These are phyloP conservation scores for Fraxinus angustifolia DNA, from an alignment of 305 asterid species.

Conservation along the genomic window DNA sequence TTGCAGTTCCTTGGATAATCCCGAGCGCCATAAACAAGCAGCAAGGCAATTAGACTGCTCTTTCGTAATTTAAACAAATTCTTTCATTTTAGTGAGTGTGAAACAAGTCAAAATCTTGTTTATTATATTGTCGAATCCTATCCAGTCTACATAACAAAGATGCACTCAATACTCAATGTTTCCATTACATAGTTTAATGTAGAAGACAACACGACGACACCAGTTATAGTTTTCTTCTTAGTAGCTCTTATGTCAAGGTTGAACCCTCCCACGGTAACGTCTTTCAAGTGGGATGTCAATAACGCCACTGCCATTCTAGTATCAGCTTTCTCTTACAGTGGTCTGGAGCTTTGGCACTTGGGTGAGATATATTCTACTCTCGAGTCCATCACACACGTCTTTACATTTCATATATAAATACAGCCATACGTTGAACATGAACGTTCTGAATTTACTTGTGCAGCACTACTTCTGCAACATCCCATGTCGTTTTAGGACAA, in stretches of 20 bases:
- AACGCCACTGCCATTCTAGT: constrained; percentile 47
- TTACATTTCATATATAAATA: not conserved
- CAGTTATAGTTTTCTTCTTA: constrained; percentile 49
- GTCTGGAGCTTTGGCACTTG: constrained; percentile 91
- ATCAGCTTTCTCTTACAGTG: constrained; percentile 84
- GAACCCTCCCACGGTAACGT: constrained; percentile 69
- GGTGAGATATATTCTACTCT: constrained; percentile 34
- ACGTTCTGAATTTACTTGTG: not conserved
- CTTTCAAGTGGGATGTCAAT: constrained; percentile 55
- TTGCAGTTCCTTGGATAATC: constrained; percentile 73
- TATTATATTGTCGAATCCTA: not conserved
- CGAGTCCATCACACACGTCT: not conserved
- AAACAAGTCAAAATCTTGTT: too few species aligned
- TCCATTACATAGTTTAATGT: constrained; percentile 57
- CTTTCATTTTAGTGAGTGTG: not conserved
- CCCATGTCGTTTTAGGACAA: constrained; percentile 78
- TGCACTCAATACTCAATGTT: not conserved
- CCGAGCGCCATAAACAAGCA: constrained; percentile 83
- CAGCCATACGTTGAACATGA: not conserved
- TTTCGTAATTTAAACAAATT: constrained; percentile 49
- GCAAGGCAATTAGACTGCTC: constrained; percentile 82
- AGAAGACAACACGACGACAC: constrained; percentile 70
- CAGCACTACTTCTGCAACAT: constrained; percentile 87
- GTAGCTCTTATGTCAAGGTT: constrained; percentile 72
- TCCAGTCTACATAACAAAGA: not conserved